Base-by-base conservation (phyloP, 352 stramenopile genomes). In the Albugo candida region DNA sequence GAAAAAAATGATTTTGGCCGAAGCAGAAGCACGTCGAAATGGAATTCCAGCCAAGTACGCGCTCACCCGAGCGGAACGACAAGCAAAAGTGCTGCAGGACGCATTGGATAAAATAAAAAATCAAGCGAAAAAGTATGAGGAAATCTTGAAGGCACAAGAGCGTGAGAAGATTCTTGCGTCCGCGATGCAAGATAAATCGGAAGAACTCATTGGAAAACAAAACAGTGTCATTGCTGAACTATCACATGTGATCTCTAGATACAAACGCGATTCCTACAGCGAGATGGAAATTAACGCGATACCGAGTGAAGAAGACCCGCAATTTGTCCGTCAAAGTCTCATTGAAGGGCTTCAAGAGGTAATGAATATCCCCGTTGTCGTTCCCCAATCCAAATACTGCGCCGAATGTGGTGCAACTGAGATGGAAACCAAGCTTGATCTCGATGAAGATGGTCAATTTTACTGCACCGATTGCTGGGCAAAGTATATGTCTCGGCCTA, bases 391-490 rank as follows among this genome's bases (percentile, higher is more conserved):
- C 31, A 91, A 91, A 47, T 84, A 76, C 47, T 91, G 77, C 48
- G 73, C 73, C 38, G 74, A 87, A 14, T 91, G 77, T 49, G 69
- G 73, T 20, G 61, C 73, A 1, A 81, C 70, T 1, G 77, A 91
- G 56, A 73, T 78, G 20, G 69, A 84, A 41, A 78, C 65, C 0
- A 74, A 76, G 59, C 61, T 87, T 11, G 70, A 85, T 38, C 65
- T 83, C 41, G 78, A 92, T 52, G 73, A 81, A 31, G 75, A 92
- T 41, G 75, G 74, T 0, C 65, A 87, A 43, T 84, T 80, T 54
- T 92, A 92, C 55, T 92, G 78, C 63, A 83, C 82, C 48, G 78
- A 84, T 52, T 92, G 78, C 45, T 92, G 75, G 76, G 75, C 86
- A 37, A 83, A 87, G 42, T 92, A 84, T 47, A 61, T 84, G 27